Percentiles rank a stretch among this genome's conserved stretches.
Conservation (phyloP, 495 filamentous ascomycete genomes). For the Penicillium samsonianum region DNA sequence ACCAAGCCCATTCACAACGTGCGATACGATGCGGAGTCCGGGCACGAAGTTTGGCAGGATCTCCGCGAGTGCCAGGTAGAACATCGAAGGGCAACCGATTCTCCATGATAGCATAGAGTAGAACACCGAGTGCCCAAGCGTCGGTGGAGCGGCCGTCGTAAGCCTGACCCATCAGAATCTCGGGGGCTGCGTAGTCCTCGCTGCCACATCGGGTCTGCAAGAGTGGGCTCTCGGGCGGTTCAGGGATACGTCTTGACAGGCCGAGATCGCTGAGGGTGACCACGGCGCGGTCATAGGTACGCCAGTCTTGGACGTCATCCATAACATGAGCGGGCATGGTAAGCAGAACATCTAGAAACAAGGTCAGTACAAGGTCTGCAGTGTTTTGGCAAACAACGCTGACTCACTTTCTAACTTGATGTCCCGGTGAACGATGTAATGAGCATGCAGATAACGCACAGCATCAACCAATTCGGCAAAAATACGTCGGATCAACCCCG, state of each 20-base stretch:
- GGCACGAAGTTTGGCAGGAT: constrained; percentile 66
- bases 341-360: constrained; percentile 75
- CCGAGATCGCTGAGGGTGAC: constrained; percentile 91
- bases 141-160: constrained; percentile 94
- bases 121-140: constrained; percentile 91
- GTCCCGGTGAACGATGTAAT: constrained; percentile 91
- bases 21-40: constrained; percentile 92
- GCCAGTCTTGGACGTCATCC: constrained; percentile 58
- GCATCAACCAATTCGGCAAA: constrained; percentile 88
- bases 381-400: background rate
- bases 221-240: constrained; percentile 66
- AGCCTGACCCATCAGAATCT: constrained; percentile 90
- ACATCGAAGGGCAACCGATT: constrained; percentile 90
- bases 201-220: constrained; percentile 89
- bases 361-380: constrained; percentile 29
- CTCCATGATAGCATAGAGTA: constrained; percentile 93
- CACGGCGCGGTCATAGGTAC: constrained; percentile 73
- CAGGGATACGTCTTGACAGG: constrained; percentile 78
- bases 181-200: constrained; percentile 95
- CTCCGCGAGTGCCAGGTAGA: constrained; percentile 68
- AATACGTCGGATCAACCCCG: constrained; percentile 74
- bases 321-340: constrained; percentile 66
- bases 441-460: constrained; percentile 77
- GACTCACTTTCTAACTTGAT: constrained; percentile 95
- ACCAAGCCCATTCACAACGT: constrained; percentile 91